These are phyloP conservation scores for Morella rubra DNA, from an alignment of 306 rosid species.

Conservation along the genomic window DNA sequence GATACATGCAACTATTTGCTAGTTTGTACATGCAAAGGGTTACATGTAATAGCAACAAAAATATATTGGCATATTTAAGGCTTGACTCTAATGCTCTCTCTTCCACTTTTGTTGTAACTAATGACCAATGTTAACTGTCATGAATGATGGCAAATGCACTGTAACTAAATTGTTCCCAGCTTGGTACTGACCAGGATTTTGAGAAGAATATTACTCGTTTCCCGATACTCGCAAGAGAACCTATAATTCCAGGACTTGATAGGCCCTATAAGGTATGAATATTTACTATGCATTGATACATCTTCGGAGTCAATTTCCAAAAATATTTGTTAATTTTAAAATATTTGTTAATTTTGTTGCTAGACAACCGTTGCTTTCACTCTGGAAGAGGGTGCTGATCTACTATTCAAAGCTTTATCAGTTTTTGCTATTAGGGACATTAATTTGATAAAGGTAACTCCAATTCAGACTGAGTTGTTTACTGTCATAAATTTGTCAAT, in stretches of 20 bases:
- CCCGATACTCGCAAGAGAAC: conserved; percentile 84
- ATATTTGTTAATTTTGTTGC: conserved; percentile 23
- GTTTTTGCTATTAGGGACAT: conserved; percentile 76
- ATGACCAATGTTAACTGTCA: conserved; percentile 6
- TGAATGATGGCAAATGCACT: conserved; percentile 13
- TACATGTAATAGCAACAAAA: neutral
- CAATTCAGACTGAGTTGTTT: conserved; percentile 9
- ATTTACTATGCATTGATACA: neutral
- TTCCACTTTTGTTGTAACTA: neutral
- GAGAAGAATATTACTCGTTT: conserved; percentile 74
- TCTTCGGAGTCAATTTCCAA: conserved; percentile 6
- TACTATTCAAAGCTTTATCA: conserved; percentile 84
- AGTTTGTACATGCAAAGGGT: conserved; percentile 10
- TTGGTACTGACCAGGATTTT: conserved; percentile 55
- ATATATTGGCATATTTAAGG: neutral
- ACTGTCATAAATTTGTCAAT: conserved; percentile 4
- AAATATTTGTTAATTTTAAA: conserved; percentile 22
- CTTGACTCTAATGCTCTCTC: neutral
- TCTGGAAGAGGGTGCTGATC: conserved; percentile 85
- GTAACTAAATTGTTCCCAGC: conserved; percentile 28
- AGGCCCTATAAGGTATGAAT: conserved; percentile 57
- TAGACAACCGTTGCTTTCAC: conserved; percentile 89
- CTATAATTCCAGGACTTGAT: conserved; percentile 68
- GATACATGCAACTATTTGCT: neutral
- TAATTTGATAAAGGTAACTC: conserved; percentile 65